Percentiles rank a stretch among this genome's conserved stretches.
Evolutionary conservation across 2,329 filamentous ascomycete species (phyloP).

Genomic region (Aspergillus pseudotamarii): DNA sequence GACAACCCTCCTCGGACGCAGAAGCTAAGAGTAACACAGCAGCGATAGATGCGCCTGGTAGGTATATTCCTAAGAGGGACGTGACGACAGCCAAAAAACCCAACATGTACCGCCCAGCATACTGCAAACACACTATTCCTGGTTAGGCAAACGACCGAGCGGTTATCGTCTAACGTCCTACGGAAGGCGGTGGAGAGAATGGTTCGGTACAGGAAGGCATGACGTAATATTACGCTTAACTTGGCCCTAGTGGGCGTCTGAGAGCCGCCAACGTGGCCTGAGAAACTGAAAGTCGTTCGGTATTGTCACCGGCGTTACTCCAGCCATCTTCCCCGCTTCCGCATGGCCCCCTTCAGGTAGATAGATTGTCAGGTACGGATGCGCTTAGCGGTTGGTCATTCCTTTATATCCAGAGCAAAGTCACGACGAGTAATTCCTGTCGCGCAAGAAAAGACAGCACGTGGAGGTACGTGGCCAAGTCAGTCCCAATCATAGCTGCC

Average conservation of each 20-base stretch:
- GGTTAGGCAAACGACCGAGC: slow-evolving; percentile 6
- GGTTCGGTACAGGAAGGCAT: not conserved
- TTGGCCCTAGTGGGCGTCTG: slow-evolving; percentile 1
- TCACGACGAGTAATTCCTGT: not conserved
- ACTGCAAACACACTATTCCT: not conserved
- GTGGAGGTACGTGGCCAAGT: slow-evolving; percentile 8
- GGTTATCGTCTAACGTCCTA: not conserved
- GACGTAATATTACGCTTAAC: not conserved
- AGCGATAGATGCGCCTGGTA: not conserved
- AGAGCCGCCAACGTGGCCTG: slow-evolving; percentile 20
- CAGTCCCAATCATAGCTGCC: slow-evolving; percentile 2
- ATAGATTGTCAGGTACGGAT: slow-evolving; percentile 6
- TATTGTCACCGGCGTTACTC: slow-evolving; percentile 31
- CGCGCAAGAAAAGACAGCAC: not conserved
- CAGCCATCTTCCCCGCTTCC: slow-evolving; percentile 33
- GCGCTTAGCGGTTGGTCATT: not conserved
- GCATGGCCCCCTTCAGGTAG: slow-evolving; percentile 9
- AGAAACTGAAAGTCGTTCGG: slow-evolving; percentile 21
- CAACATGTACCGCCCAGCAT: slow-evolving; percentile 10
- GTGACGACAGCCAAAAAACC: slow-evolving; percentile 24
- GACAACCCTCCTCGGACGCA: not conserved
- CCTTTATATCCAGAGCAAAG: not conserved
- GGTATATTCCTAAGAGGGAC: not conserved
- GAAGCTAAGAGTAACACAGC: not conserved
- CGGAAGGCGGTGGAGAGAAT: slow-evolving; percentile 18